phyloP scores from a whole-genome alignment of 352 stramenopile genomes.

The Pythium graminicola region DNA sequence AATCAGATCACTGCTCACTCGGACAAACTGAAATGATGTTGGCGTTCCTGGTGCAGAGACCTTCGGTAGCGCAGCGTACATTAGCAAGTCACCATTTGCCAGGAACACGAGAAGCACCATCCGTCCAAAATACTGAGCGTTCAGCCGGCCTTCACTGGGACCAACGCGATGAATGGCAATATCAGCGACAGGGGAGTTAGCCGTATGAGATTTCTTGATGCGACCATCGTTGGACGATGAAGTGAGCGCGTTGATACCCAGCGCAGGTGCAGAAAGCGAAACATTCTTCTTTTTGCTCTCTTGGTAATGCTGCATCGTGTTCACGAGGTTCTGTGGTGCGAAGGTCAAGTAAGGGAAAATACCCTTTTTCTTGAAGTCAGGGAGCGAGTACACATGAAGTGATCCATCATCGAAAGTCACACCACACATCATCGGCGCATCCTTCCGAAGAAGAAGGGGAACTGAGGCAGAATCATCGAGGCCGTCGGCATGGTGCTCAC shows the following conservation, averaged over 20 bases:
- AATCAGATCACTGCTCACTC: slow-evolving; percentile 64
- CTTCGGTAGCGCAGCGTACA: slow-evolving; percentile 64
- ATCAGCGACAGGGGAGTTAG: slow-evolving; percentile 78
- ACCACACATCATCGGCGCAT: slow-evolving; percentile 76
- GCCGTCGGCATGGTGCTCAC: slow-evolving; percentile 16
- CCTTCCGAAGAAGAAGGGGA: slow-evolving; percentile 37
- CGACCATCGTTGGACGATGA: slow-evolving; percentile 65
- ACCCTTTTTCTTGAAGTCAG: slow-evolving; percentile 74
- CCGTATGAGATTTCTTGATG: slow-evolving; percentile 75
- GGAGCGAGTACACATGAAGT: slow-evolving; percentile 75
- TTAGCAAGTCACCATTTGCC: slow-evolving; percentile 75
- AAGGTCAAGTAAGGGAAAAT: slow-evolving; percentile 82
- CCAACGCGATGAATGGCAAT: slow-evolving; percentile 77
- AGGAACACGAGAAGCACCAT: slow-evolving; percentile 84
- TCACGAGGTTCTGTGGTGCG: slow-evolving; percentile 66
- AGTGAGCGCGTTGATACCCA: slow-evolving; percentile 66
- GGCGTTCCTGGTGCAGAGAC: slow-evolving; percentile 24
- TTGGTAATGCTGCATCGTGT: slow-evolving; percentile 63
- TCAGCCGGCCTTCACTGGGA: slow-evolving; percentile 61
- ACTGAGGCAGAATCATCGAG: slow-evolving; percentile 44
- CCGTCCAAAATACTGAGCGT: slow-evolving; percentile 61
- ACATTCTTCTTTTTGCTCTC: slow-evolving; percentile 50
- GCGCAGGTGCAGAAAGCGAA: slow-evolving; percentile 42
- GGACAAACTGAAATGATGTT: slow-evolving; percentile 59
- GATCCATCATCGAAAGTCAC: slow-evolving; percentile 78